Evolutionary conservation across 805 yeast genomes (phyloP).

Genomic region (Blastobotrys attinorum): DNA sequence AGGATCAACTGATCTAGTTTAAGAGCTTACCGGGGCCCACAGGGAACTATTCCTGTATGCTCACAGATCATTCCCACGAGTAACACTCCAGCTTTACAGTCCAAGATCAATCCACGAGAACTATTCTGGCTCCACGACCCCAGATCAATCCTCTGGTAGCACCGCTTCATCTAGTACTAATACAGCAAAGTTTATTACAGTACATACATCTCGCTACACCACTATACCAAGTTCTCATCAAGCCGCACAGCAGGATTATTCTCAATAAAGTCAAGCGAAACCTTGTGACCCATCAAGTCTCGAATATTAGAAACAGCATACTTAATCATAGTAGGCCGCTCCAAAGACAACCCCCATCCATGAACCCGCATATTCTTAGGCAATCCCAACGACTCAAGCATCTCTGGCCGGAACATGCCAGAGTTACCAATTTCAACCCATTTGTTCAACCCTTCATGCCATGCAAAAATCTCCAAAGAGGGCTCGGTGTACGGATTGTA

Average conservation of each 20-base stretch:
- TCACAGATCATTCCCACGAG: no score
- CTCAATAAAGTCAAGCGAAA: conserved; percentile 87
- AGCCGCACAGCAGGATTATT: conserved; percentile 96
- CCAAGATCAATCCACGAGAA: no score
- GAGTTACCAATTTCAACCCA: conserved; percentile 99
- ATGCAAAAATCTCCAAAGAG: conserved; percentile 92
- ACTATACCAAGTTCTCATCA: conserved; percentile 36
- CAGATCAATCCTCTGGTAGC: no score
- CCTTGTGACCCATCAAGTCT: conserved; percentile 96
- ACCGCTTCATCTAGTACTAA: no score
- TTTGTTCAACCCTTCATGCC: conserved; percentile 87
- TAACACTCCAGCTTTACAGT: no score
- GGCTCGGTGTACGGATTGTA: conserved; percentile 99
- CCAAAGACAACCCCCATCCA: conserved; percentile 96
- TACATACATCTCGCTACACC: no score
- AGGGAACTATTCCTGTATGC: no score
- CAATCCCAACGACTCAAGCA: conserved; percentile 97
- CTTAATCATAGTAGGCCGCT: conserved; percentile 99
- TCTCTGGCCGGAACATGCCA: conserved; percentile 99
- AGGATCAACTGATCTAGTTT: no score
- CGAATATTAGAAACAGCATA: conserved; percentile 93
- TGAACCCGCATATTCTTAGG: conserved; percentile 89
- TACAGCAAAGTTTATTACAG: no score
- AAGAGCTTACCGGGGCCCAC: no score
- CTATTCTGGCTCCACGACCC: no score